Base-by-base conservation (phyloP, 1,284 basidiomycete genomes). In the Crepidotus sp. region DNA sequence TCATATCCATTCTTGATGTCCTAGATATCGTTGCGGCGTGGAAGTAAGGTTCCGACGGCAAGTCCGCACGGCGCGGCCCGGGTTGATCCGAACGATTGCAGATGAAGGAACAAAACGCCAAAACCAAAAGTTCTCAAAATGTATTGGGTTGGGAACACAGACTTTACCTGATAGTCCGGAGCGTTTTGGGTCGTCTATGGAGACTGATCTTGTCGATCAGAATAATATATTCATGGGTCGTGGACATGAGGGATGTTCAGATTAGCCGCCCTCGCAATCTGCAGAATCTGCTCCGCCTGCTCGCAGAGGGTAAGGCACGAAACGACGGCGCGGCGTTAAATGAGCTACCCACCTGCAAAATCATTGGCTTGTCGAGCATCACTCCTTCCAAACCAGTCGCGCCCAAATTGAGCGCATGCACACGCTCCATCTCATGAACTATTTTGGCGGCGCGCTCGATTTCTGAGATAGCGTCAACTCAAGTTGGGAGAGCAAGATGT, bases 301-400 rank as follows among this genome's bases (percentile, higher is more conserved):
- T 21, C 48, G 31, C 13, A 13, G 19, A 63, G n/a, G n/a, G 62
- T 34, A 59, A 5, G 15, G 15, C 3, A n/a, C 1, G 22, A 24
- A 21, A n/a, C 27, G 25, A 7, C 25, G 7, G 7, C 25, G 25
- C 25, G 4, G 36, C 30, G 3, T 56, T 15, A 7, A 13, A 19
- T n/a, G n/a, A 3, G 25, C 6, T 15, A 34, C 65, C 30, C 45
- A 79, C 84, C 73, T 88, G 85, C 60, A 89, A 87, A 46, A 93
- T 70, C 82, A 95, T 88, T 0, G 92, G 91, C 6, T 87, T 87
- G 62, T 97, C 93, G 40, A 97, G 90, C 91, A 93, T 93, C 57
- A 82, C 80, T 35, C 75, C 78, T 14, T 79, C 76, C 2, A 81
- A 70, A 10, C 75, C 77, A 19, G 70, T 59, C 6, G 71, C 71